Evolutionary conservation across 768 basidiomycete genomes (phyloP).

Genomic region (Hygrocybe punicea): DNA sequence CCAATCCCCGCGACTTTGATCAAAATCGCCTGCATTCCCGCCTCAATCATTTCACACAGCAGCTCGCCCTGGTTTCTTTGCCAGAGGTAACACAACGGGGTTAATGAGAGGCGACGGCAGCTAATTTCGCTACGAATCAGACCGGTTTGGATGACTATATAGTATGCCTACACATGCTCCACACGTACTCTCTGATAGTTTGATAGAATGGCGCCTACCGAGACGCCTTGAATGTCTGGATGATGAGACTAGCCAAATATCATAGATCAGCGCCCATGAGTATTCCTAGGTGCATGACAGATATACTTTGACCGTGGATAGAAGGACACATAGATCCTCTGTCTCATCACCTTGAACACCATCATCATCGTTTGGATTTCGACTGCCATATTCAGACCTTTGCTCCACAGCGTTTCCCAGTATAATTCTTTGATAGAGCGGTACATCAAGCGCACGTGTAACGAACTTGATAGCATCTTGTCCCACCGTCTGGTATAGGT

Average conservation of each 20-base stretch:
- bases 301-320: slow-evolving; percentile 73
- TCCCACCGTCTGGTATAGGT: slow-evolving; percentile 98
- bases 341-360: slow-evolving; percentile 88
- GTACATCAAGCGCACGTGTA: slow-evolving; percentile 79
- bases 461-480: slow-evolving; percentile 89
- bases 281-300: background rate
- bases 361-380: slow-evolving; percentile 39
- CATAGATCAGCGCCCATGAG: background rate
- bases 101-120: slow-evolving; percentile 75
- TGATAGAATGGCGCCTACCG: slow-evolving; percentile 95
- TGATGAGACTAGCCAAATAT: slow-evolving; percentile 52
- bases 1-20: slow-evolving; percentile 98
- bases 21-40: slow-evolving; percentile 74
- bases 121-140: slow-evolving; percentile 37
- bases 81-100: slow-evolving; percentile 88
- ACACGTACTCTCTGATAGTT: slow-evolving; percentile 96
- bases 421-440: slow-evolving; percentile 80
- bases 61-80: slow-evolving; percentile 86
- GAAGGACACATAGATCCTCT: slow-evolving; percentile 79
- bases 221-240: slow-evolving; percentile 81
- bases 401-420: slow-evolving; percentile 76
- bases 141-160: background rate
- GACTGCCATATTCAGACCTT: slow-evolving; percentile 80
- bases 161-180: slow-evolving; percentile 81
- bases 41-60: slow-evolving; percentile 79